These are phyloP conservation scores for Noccaea bulbosa DNA, from an alignment of 345 rosid genomes.

Conservation along the genomic window DNA sequence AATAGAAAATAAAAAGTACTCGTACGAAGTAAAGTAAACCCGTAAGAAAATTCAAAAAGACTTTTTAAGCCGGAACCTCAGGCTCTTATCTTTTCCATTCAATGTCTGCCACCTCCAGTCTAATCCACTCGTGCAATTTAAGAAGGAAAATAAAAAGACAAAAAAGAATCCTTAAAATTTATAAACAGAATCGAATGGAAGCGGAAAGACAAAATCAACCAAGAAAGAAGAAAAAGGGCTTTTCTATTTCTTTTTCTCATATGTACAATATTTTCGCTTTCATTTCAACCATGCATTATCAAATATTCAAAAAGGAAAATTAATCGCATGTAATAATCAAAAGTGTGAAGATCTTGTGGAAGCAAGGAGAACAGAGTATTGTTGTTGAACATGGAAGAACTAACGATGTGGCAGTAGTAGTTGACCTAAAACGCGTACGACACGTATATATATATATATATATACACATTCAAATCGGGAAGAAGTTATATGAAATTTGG, in stretches of 20 bases:
- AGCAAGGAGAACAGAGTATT: no score
- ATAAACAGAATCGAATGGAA: conserved; percentile 9
- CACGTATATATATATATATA: no score
- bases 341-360: no score
- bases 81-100: conserved; percentile 35
- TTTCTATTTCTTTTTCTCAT: not conserved
- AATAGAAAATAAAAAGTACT: not conserved
- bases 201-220: conserved; percentile 28
- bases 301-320: no score
- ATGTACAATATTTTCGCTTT: not conserved
- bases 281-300: not conserved
- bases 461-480: no score
- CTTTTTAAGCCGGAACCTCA: conserved; percentile 31
- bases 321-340: no score
- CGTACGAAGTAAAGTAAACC: not conserved
- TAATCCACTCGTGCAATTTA: conserved; percentile 43
- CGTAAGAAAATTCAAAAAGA: conserved; percentile 25
- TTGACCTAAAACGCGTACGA: no score
- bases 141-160: not conserved
- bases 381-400: no score
- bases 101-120: conserved; percentile 45
- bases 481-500: no score
- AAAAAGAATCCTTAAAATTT: not conserved
- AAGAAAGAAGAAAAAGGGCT: conserved; percentile 13
- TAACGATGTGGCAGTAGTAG: no score